phyloP scores from a whole-genome alignment of 768 basidiomycete species.

The Kwoniella sp. region DNA sequence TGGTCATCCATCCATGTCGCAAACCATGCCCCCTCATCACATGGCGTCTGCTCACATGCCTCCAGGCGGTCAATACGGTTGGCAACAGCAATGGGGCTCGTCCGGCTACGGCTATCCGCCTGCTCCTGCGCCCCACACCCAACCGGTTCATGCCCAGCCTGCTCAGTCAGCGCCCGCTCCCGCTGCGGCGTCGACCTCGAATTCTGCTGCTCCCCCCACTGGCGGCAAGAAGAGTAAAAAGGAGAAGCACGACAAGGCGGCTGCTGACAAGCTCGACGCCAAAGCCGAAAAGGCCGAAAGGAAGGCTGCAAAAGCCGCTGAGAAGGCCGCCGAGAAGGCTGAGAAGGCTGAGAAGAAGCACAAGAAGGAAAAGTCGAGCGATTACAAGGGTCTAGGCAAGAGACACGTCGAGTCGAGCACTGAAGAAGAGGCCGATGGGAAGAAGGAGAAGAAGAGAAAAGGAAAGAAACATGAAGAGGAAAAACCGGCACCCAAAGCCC shows the following conservation, averaged over 20 bases:
- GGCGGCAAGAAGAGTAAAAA: conserved; percentile 25
- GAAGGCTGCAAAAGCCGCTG: background rate
- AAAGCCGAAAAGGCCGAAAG: conserved; percentile 14
- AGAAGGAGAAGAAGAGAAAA: conserved; percentile 35
- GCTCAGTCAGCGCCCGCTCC: conserved; percentile 14
- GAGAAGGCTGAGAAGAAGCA: conserved; percentile 26
- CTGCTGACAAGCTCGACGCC: background rate
- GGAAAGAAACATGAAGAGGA: conserved; percentile 38
- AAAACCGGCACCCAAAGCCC: conserved; percentile 33
- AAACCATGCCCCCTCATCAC: conserved; percentile 28
- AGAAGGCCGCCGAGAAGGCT: conserved; percentile 13
- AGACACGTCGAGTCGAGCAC: conserved; percentile 35
- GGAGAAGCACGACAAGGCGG: conserved; percentile 37
- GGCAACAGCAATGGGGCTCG: conserved; percentile 29
- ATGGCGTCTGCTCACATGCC: conserved; percentile 10
- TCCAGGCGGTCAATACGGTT: conserved; percentile 26
- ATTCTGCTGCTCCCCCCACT: conserved; percentile 6
- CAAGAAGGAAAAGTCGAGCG: conserved; percentile 33
- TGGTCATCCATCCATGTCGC: conserved; percentile 22
- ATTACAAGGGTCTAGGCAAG: conserved; percentile 45
- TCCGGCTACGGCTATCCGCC: conserved; percentile 29
- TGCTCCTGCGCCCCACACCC: conserved; percentile 19
- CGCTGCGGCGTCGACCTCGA: background rate
- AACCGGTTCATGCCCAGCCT: conserved; percentile 13
- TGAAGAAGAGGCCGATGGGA: conserved; percentile 27